phyloP scores from a whole-genome alignment of 768 basidiomycete species.

The Suillus subalutaceus region DNA sequence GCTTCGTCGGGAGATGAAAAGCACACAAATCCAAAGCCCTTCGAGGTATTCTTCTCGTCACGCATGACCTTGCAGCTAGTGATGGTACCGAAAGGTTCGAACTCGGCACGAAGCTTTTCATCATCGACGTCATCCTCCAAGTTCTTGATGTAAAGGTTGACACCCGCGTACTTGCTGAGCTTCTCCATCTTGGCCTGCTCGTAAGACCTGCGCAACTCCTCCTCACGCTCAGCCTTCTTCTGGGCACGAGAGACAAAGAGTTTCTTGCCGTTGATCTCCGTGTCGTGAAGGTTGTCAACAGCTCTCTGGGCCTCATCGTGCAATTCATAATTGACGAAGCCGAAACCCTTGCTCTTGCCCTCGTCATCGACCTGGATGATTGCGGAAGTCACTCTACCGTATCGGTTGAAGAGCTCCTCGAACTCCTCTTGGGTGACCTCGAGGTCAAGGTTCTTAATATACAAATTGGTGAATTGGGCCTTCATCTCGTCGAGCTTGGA shows the following conservation, averaged over 20 bases:
- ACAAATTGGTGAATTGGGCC: slow-evolving; percentile 96
- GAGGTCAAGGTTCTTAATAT: slow-evolving; percentile 93
- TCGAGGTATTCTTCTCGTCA: slow-evolving; percentile 90
- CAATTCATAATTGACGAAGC: slow-evolving; percentile 94
- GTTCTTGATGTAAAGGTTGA: slow-evolving; percentile 99
- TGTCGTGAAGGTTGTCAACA: slow-evolving; percentile 87
- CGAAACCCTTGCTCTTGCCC: slow-evolving; percentile 95
- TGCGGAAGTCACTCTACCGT: slow-evolving; percentile 87
- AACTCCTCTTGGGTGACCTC: slow-evolving; percentile 89
- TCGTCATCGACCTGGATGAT: slow-evolving; percentile 82
- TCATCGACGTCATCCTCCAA: slow-evolving; percentile 98
- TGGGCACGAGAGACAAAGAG: slow-evolving; percentile 96
- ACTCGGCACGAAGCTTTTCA: slow-evolving; percentile 94
- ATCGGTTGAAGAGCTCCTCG: slow-evolving; percentile 72
- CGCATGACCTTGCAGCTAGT: slow-evolving; percentile 99
- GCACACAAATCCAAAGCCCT: slow-evolving; percentile 99
- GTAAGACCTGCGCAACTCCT: slow-evolving; percentile 90
- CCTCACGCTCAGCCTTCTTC: slow-evolving; percentile 98
- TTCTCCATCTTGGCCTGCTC: slow-evolving; percentile 98
- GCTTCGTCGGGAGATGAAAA: slow-evolving; percentile 98
- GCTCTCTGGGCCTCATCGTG: slow-evolving; percentile 94
- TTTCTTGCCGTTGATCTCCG: slow-evolving; percentile 82
- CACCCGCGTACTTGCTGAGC: slow-evolving; percentile 96
- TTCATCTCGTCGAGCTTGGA: slow-evolving; percentile 99
- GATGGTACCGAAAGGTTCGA: slow-evolving; percentile 95